Conservation (phyloP, 768 basidiomycete genomes). For the Phaffia australis region DNA sequence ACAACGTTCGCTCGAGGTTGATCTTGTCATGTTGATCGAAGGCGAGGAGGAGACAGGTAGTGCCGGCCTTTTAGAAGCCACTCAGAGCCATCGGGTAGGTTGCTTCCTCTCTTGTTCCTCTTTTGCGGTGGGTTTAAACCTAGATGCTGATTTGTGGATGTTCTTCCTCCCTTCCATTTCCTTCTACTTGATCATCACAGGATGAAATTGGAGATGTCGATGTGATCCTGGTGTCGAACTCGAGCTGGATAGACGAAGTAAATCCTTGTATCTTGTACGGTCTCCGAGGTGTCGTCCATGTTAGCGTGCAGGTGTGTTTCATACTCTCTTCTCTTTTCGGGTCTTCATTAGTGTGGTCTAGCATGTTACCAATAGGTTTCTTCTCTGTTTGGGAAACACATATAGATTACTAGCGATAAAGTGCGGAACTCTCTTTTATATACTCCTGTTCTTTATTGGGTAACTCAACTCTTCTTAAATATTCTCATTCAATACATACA, state of each 20-base stretch:
- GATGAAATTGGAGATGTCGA: constrained; percentile 74
- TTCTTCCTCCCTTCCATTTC: too few relatives aligned
- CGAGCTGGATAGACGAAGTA: constrained; percentile 90
- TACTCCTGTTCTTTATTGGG: background rate
- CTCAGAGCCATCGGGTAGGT: constrained; percentile 60
- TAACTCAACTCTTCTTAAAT: background rate
- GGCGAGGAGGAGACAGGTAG: constrained; percentile 97
- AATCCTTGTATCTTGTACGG: constrained; percentile 92
- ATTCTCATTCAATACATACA: background rate
- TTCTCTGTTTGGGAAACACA: background rate
- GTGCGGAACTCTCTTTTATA: background rate
- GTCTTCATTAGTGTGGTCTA: background rate
- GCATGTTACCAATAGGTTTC: background rate
- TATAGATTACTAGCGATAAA: constrained; percentile 55
- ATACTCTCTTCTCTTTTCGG: background rate
- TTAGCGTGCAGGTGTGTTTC: constrained; percentile 53
- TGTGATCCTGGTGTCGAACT: constrained; percentile 70
- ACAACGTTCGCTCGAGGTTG: constrained; percentile 62
- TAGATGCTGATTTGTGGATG: too few relatives aligned
- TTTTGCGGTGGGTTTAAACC: background rate
- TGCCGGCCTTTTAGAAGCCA: constrained; percentile 66
- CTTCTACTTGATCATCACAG: constrained; percentile 39
- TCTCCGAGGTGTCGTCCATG: constrained; percentile 84
- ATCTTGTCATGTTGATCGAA: constrained; percentile 82
- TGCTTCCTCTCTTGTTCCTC: constrained; percentile 1